Conservation (phyloP, 2,329 filamentous ascomycete genomes). For the Fusarium albidum region DNA sequence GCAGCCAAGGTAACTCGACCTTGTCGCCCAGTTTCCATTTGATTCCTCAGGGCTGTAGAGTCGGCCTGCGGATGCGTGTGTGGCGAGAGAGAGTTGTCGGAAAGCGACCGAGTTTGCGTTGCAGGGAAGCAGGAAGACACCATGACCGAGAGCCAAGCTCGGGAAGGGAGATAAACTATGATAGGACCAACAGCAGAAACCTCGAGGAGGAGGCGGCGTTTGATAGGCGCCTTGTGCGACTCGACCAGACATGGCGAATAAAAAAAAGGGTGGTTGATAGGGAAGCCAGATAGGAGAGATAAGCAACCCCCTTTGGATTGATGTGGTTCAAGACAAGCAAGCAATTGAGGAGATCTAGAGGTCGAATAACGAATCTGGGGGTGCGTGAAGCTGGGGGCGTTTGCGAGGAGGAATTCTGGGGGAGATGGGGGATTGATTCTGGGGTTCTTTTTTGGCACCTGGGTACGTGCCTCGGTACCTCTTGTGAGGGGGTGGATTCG, state of each 20-base stretch:
- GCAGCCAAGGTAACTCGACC: slow-evolving; percentile 6
- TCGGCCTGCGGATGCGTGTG: slow-evolving; percentile 6
- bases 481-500: slow-evolving; percentile 22
- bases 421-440: slow-evolving; percentile 16
- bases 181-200: slow-evolving; percentile 14
- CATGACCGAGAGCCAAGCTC: slow-evolving; percentile 1
- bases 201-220: not conserved
- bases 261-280: slow-evolving; percentile 14
- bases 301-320: slow-evolving; percentile 8
- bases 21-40: slow-evolving; percentile 20
- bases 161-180: not conserved
- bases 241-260: slow-evolving; percentile 17
- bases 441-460: slow-evolving; percentile 22
- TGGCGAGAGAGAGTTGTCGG: slow-evolving; percentile 29
- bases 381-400: slow-evolving; percentile 16
- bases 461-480: too few species aligned
- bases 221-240: slow-evolving; percentile 30
- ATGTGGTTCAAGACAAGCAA: slow-evolving; percentile 7
- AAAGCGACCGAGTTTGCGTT: slow-evolving; percentile 35
- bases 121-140: slow-evolving; percentile 5
- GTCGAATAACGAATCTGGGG: slow-evolving; percentile 12
- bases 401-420: slow-evolving; percentile 11
- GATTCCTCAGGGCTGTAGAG: slow-evolving; percentile 4
- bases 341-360: slow-evolving; percentile 2
- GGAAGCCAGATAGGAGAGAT: slow-evolving; percentile 26